Conservation (phyloP, 2,329 filamentous ascomycete species). For the Diplodia mutila region DNA sequence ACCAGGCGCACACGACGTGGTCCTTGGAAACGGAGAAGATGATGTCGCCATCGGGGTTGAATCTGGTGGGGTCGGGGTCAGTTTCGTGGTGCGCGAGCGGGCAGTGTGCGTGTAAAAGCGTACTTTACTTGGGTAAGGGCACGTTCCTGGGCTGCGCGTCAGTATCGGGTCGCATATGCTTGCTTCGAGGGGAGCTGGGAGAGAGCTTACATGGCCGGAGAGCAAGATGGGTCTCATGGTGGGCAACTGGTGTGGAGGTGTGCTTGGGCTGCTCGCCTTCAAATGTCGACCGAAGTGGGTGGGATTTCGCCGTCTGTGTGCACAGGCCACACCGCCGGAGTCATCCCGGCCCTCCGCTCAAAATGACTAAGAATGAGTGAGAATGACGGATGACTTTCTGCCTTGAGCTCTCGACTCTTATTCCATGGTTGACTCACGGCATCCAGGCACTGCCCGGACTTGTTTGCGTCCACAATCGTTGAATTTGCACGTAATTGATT, state of each 20-base stretch:
- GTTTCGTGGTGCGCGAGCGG: constrained; percentile 3
- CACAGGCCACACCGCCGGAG: constrained; percentile 5
- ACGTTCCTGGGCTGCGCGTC: constrained; percentile 66
- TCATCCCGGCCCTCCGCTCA: constrained; percentile 1
- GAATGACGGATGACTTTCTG: not conserved
- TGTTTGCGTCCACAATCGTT: not conserved
- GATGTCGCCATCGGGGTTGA: constrained; percentile 81
- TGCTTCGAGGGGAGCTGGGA: not conserved
- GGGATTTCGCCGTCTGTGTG: constrained; percentile 26
- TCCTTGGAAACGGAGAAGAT: constrained; percentile 97
- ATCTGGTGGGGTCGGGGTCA: constrained; percentile 9
- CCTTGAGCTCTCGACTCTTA: not conserved
- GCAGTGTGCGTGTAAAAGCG: constrained; percentile 32
- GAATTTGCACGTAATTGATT: not conserved
- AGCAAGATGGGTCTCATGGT: constrained; percentile 94
- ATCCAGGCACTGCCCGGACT: not conserved
- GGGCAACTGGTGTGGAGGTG: constrained; percentile 27
- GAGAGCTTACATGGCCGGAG: constrained; percentile 74
- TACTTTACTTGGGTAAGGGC: constrained; percentile 93
- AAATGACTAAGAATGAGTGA: not conserved
- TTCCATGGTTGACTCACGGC: not conserved
- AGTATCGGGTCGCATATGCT: constrained; percentile 30
- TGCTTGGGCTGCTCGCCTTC: constrained; percentile 17
- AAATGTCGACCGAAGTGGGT: constrained; percentile 26
- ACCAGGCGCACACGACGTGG: constrained; percentile 97